phyloP scores from a whole-genome alignment of 148 eudicot species.

The Salicornia ramosissima region DNA sequence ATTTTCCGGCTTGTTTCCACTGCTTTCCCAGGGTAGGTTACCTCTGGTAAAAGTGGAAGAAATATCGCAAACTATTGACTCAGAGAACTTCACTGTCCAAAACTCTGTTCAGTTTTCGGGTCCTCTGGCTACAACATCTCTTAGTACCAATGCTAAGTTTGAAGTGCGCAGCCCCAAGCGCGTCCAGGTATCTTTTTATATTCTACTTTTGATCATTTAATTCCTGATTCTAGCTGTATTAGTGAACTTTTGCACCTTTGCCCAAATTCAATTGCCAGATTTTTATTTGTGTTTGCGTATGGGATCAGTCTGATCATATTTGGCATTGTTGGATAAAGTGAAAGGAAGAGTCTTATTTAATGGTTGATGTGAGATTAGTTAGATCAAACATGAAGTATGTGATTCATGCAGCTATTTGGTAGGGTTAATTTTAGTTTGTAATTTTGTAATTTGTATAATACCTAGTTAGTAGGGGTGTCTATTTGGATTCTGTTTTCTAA shows the following conservation, averaged over 20 bases:
- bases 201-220: background rate
- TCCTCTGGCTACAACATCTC: slow-evolving; percentile 74
- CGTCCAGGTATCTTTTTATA: slow-evolving; percentile 58
- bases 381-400: background rate
- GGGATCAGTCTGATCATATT: no score
- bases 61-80: slow-evolving; percentile 87
- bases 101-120: slow-evolving; percentile 76
- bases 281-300: no score
- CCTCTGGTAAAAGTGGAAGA: slow-evolving; percentile 75
- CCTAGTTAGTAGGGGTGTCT: no score
- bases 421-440: background rate
- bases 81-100: slow-evolving; percentile 71
- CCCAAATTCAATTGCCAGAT: background rate
- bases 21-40: slow-evolving; percentile 52
- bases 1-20: slow-evolving; percentile 66
- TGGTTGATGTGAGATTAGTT: no score
- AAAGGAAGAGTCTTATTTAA: background rate
- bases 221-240: background rate
- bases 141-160: slow-evolving; percentile 78
- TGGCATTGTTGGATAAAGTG: background rate
- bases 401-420: no score
- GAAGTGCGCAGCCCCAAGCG: slow-evolving; percentile 94
- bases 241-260: background rate
- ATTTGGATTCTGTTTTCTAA: no score
- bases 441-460: no score